Conservation (phyloP, 2,329 filamentous ascomycete species). For the Drechslerella stenobrocha region DNA sequence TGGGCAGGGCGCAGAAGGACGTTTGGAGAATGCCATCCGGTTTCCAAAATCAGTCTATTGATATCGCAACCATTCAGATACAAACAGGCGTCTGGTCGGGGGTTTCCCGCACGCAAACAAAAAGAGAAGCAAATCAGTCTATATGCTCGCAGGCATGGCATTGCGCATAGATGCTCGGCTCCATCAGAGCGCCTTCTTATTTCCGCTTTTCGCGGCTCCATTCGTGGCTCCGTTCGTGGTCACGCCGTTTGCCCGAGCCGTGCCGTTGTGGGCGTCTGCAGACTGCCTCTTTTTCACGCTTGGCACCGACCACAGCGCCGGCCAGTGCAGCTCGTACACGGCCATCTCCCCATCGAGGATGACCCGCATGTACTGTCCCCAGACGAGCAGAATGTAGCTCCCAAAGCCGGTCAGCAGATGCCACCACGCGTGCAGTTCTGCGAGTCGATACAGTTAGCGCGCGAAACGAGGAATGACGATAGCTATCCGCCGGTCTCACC, state of each 20-base stretch:
- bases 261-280: conserved; percentile 12
- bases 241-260: conserved; percentile 5
- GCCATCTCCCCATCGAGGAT: conserved; percentile 73
- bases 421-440: conserved; percentile 57
- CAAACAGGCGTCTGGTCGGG: no score
- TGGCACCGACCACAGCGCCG: conserved; percentile 63
- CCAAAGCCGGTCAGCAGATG: conserved; percentile 80
- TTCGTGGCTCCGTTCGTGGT: conserved; percentile 7
- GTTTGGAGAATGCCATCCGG: no score
- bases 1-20: no score
- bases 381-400: conserved; percentile 81
- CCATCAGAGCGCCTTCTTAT: conserved; percentile 30
- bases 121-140: no score
- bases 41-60: no score
- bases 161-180: no score
- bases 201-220: conserved; percentile 8
- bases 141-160: no score
- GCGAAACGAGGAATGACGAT: conserved; percentile 7
- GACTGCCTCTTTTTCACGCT: conserved; percentile 55
- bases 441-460: neutral
- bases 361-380: conserved; percentile 74
- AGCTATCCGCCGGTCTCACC: conserved; percentile 28
- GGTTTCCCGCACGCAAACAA: no score
- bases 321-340: conserved; percentile 73
- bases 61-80: no score